A percentile compares a stretch with the other conserved stretches of the same genome.
Conservation (phyloP, 139 green algal genomes). For the Mychonastes homosphaera region DNA sequence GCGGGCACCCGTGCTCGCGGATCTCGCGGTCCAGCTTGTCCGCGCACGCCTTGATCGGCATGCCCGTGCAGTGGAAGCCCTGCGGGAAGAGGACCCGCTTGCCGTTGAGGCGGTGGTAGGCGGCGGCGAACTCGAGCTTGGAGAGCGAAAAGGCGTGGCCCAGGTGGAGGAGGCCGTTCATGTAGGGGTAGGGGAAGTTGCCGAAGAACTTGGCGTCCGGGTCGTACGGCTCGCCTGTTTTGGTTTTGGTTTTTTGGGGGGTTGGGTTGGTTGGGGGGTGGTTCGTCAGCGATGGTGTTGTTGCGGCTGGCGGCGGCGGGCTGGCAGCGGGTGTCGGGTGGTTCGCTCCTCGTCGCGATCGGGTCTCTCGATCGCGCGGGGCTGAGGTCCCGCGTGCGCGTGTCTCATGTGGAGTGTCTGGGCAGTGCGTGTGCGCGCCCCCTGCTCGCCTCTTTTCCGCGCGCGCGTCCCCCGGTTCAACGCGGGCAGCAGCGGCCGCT, state of each 20-base stretch:
- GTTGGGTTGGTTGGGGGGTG: too few relatives aligned
- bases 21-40: slow-evolving; percentile 89
- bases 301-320: neutral
- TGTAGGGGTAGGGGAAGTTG: slow-evolving; percentile 99
- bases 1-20: slow-evolving; percentile 70
- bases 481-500: too few relatives aligned
- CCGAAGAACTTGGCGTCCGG: slow-evolving; percentile 87
- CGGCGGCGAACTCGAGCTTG: slow-evolving; percentile 95
- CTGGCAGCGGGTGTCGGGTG: too few relatives aligned
- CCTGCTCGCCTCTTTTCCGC: neutral
- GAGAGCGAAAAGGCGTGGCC: slow-evolving; percentile 97
- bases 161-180: slow-evolving; percentile 97
- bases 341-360: neutral
- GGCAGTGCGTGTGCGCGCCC: neutral
- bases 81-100: slow-evolving; percentile 90
- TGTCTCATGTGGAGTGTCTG: neutral
- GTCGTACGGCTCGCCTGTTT: slow-evolving; percentile 14
- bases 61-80: slow-evolving; percentile 98
- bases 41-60: slow-evolving; percentile 98
- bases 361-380: neutral
- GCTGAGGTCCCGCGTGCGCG: neutral
- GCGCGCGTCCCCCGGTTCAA: neutral
- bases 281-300: too few relatives aligned
- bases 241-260: too few relatives aligned
- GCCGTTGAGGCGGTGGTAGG: slow-evolving; percentile 86